Percentiles rank a stretch among this genome's conserved stretches.
Conservation (phyloP, 345 rosid genomes). For the Boechera retrofracta region DNA sequence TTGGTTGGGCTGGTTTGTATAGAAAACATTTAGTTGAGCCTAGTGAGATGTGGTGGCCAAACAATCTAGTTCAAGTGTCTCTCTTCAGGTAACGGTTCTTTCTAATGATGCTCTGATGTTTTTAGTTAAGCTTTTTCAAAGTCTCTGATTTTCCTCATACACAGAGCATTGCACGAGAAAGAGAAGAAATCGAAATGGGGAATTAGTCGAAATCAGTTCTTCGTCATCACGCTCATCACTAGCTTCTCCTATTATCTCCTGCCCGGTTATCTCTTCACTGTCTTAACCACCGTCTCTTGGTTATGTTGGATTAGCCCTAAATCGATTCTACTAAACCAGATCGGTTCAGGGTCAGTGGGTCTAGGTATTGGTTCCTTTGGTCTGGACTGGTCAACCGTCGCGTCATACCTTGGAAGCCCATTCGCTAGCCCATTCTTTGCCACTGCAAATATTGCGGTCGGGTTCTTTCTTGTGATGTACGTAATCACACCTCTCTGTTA, state of each 20-base stretch:
- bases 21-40: conserved; percentile 72
- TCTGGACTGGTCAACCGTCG: conserved; percentile 75
- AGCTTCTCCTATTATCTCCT: conserved; percentile 73
- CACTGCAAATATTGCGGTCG: conserved; percentile 69
- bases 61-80: conserved; percentile 79
- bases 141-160: not conserved
- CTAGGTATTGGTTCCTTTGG: conserved; percentile 76
- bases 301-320: conserved; percentile 79
- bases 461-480: conserved; percentile 72
- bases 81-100: conserved; percentile 63
- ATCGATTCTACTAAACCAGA: conserved; percentile 67
- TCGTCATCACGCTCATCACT: conserved; percentile 54
- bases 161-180: conserved; percentile 79
- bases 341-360: conserved; percentile 75
- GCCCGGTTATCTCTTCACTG: conserved; percentile 66
- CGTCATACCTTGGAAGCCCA: conserved; percentile 79
- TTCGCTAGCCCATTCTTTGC: conserved; percentile 92
- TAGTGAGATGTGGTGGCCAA: conserved; percentile 93
- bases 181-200: conserved; percentile 56
- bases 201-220: conserved; percentile 62
- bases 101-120: not conserved
- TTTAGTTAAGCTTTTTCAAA: not conserved
- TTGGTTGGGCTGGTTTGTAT: conserved; percentile 86
- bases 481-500: conserved; percentile 72
- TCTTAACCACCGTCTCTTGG: conserved; percentile 71